phyloP scores from a whole-genome alignment of 176 grass and related monocot species.

The Thalia dealbata region DNA sequence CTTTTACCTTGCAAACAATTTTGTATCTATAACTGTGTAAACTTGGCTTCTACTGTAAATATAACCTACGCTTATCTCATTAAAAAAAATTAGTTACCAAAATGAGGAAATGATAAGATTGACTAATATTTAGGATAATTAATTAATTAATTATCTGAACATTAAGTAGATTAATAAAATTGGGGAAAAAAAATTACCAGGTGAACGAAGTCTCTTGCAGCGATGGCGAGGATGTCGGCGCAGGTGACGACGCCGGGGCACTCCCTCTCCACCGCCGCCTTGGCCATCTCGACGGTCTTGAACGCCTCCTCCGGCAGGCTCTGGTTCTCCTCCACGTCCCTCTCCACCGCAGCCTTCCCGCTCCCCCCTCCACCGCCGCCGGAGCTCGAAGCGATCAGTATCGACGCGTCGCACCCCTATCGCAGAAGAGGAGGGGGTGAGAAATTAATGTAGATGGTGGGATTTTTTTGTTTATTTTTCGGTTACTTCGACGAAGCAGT shows the following conservation, averaged over 20 bases:
- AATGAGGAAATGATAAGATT: no score
- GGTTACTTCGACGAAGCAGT: conserved; percentile 91
- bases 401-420: conserved; percentile 76
- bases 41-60: no score
- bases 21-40: no score
- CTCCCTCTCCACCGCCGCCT: conserved; percentile 64
- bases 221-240: conserved; percentile 82
- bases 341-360: conserved; percentile 43
- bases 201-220: conserved; percentile 71
- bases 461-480: background rate
- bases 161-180: no score
- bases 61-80: no score
- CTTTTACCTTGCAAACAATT: no score
- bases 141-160: no score
- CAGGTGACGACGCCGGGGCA: conserved; percentile 86
- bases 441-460: background rate
- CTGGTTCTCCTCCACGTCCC: conserved; percentile 79
- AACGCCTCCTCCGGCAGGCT: conserved; percentile 69
- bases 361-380: background rate
- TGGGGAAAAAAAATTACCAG: conserved; percentile 39
- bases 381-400: conserved; percentile 62
- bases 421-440: no score
- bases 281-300: conserved; percentile 68
- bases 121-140: no score
- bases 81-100: no score